A percentile compares a stretch with the other conserved stretches of the same genome.
Evolutionary conservation across 2,329 filamentous ascomycete genomes (phyloP).

Genomic region (Paraphoma chrysanthemicola): DNA sequence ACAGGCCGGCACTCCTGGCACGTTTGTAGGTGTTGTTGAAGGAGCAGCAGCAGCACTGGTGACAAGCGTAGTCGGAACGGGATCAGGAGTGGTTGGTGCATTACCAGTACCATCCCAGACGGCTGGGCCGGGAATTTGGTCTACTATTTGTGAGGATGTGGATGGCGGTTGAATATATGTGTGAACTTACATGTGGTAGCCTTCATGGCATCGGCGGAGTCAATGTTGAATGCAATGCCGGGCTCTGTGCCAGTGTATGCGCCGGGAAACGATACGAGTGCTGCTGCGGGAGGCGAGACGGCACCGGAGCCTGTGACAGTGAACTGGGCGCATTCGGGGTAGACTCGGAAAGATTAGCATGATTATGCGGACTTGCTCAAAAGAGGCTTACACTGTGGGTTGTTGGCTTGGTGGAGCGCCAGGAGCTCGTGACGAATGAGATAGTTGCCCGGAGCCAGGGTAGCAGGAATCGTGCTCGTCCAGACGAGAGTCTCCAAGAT

Average conservation of each 20-base stretch:
- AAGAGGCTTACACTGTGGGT: constrained; percentile 50
- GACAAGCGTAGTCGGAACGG: constrained; percentile 23
- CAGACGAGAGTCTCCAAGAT: constrained; percentile 57
- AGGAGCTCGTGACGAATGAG: constrained; percentile 65
- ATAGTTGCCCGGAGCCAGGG: constrained; percentile 59
- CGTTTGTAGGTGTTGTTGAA: constrained; percentile 9
- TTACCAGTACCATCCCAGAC: constrained; percentile 33
- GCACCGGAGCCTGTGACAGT: constrained; percentile 58
- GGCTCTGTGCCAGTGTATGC: constrained; percentile 52
- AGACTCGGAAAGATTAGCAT: constrained; percentile 51
- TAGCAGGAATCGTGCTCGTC: constrained; percentile 60
- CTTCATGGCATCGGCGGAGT: constrained; percentile 30
- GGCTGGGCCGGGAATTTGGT: constrained; percentile 32
- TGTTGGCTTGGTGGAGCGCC: constrained; percentile 62
- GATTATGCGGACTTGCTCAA: background rate
- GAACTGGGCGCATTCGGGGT: constrained; percentile 64
- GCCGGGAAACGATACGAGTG: constrained; percentile 54
- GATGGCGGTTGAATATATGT: no score
- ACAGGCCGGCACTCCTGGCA: constrained; percentile 7
- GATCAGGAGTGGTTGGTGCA: constrained; percentile 6
- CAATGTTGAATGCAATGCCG: constrained; percentile 50
- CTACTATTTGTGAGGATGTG: background rate
- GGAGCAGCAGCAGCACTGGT: constrained; percentile 17
- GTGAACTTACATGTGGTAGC: constrained; percentile 21
- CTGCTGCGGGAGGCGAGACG: constrained; percentile 48